These are phyloP conservation scores for Rhizoctonia solani DNA, from an alignment of 1,284 basidiomycete genomes.

Conservation along the genomic window DNA sequence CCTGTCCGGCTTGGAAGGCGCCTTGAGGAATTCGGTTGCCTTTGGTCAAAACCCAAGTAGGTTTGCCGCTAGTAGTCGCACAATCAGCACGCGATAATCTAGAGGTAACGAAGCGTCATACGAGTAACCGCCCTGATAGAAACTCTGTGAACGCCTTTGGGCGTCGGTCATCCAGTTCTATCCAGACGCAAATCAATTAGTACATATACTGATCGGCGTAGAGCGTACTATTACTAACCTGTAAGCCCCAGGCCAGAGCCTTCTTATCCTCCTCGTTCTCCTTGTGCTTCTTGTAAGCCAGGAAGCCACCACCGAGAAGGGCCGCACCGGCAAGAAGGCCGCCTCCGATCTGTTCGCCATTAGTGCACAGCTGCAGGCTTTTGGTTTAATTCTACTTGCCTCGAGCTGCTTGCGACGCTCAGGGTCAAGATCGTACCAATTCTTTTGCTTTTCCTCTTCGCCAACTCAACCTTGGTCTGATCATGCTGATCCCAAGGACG, in stretches of 20 bases:
- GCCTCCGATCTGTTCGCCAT: slow-evolving; percentile 58
- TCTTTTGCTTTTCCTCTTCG: slow-evolving; percentile 57
- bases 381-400: slow-evolving; percentile 47
- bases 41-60: slow-evolving; percentile 51
- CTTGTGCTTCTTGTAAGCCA: slow-evolving; percentile 60
- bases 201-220: too few relatives aligned
- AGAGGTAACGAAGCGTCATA: slow-evolving; percentile 49
- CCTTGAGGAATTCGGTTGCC: slow-evolving; percentile 61
- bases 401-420: slow-evolving; percentile 62
- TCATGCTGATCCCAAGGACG: slow-evolving; percentile 46
- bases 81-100: slow-evolving; percentile 3
- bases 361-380: slow-evolving; percentile 29
- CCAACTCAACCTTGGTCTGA: slow-evolving; percentile 48
- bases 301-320: slow-evolving; percentile 56
- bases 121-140: slow-evolving; percentile 51
- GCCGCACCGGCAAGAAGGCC: slow-evolving; percentile 61
- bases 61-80: background rate
- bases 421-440: slow-evolving; percentile 61
- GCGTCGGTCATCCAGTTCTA: slow-evolving; percentile 61
- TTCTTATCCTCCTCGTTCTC: slow-evolving; percentile 63
- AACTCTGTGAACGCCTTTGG: slow-evolving; percentile 55
- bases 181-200: background rate
- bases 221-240: slow-evolving; percentile 15
- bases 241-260: slow-evolving; percentile 55
- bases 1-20: slow-evolving; percentile 62